Evolutionary conservation across 345 rosid species (phyloP).

Genomic region (Sisymbrium irio): DNA sequence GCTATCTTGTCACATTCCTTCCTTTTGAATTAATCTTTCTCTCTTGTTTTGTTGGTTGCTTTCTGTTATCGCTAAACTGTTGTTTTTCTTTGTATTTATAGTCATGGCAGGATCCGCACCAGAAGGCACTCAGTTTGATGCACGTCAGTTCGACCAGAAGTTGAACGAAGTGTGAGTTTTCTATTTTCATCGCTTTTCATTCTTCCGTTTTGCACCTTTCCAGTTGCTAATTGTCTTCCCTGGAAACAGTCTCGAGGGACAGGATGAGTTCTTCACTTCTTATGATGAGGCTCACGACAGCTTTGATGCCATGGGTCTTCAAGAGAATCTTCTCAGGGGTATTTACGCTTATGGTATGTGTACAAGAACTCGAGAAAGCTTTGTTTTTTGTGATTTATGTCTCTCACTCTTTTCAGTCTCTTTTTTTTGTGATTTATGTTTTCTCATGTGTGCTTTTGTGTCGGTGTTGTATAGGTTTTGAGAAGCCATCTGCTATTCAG

Average conservation of each 20-base stretch:
- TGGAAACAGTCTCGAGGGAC: constrained; percentile 49
- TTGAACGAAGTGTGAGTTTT: constrained; percentile 59
- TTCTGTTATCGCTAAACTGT: neutral
- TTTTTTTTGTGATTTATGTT: too few species aligned
- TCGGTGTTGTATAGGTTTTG: constrained; percentile 43
- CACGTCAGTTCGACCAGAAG: constrained; percentile 62
- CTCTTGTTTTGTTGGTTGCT: neutral
- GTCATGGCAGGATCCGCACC: constrained; percentile 65
- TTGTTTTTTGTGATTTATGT: neutral
- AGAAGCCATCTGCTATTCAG: constrained; percentile 89
- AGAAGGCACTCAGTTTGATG: constrained; percentile 71
- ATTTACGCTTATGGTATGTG: constrained; percentile 72
- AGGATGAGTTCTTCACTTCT: constrained; percentile 66
- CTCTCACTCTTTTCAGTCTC: too few species aligned
- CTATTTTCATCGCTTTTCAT: neutral
- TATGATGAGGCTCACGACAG: constrained; percentile 72
- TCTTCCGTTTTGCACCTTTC: neutral
- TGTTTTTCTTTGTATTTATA: constrained; percentile 28
- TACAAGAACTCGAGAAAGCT: neutral
- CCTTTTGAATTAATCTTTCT: too few species aligned
- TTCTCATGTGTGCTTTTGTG: neutral
- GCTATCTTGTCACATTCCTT: constrained; percentile 30
- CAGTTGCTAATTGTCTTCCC: neutral
- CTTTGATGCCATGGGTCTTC: constrained; percentile 76
- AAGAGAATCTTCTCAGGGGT: constrained; percentile 83